Evolutionary conservation across 345 rosid genomes (phyloP).

Genomic region (Eucalyptus decipiens): DNA sequence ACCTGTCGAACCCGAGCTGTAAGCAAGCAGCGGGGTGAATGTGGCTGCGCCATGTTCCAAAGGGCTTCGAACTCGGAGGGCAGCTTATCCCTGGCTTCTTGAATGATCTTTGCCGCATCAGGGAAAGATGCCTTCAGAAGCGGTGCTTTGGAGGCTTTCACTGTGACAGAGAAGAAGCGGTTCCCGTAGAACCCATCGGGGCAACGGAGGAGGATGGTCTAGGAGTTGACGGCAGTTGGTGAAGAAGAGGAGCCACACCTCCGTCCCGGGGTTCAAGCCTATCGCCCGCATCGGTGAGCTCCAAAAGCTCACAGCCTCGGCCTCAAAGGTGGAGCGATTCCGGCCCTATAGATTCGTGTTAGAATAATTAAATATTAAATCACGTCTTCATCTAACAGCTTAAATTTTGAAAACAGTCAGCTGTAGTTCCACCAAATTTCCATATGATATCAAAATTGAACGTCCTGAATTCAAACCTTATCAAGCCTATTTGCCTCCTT

Average conservation of each 20-base stretch:
- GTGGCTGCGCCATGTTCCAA: not conserved
- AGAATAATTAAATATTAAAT: too few species aligned
- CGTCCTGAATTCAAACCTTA: too few species aligned
- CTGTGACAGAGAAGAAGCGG: slow-evolving; percentile 51
- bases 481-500: too few species aligned
- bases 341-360: not conserved
- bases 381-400: too few species aligned
- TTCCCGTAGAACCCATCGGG: slow-evolving; percentile 55
- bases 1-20: not conserved
- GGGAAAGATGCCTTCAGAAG: slow-evolving; percentile 5
- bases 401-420: too few species aligned
- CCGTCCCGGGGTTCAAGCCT: slow-evolving; percentile 1
- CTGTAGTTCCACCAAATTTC: too few species aligned
- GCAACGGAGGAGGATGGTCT: slow-evolving; percentile 51
- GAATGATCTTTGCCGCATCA: slow-evolving; percentile 32
- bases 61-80: slow-evolving; percentile 15
- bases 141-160: slow-evolving; percentile 15
- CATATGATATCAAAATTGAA: too few species aligned
- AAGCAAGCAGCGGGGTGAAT: not conserved
- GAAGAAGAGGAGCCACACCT: slow-evolving; percentile 44
- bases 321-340: slow-evolving; percentile 41
- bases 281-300: slow-evolving; percentile 18
- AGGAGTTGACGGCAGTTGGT: slow-evolving; percentile 35
- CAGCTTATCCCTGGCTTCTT: slow-evolving; percentile 27
- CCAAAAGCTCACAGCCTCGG: slow-evolving; percentile 41